Evolutionary conservation across 2,329 filamentous ascomycete genomes (phyloP), one percentile per base, ranked within the genome.

Genomic region (Cercospora sp.): DNA sequence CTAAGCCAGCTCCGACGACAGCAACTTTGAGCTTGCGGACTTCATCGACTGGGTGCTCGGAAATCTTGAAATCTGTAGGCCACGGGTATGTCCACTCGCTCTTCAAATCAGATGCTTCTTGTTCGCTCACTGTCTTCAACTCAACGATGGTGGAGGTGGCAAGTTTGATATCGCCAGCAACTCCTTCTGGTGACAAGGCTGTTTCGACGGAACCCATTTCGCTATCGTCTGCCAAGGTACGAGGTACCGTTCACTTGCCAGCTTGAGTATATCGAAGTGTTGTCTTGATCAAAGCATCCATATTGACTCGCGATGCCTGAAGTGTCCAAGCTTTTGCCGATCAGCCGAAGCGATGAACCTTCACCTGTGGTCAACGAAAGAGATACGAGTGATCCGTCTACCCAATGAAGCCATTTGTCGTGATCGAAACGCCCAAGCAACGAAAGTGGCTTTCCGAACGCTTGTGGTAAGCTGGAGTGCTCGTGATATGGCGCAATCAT

Each of bases 1-100:
- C 78, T 0, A 91, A 78, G 0, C 89, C 89, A 8, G 87, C 89
- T 1, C 89, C 89, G 33, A 91, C 85, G 0, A 91, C 83, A 0
- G 84, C 86, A 1, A 90, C 74, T 63, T 75, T 75, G 30, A 77
- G 66, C 13, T 64, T 45, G 26, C 72, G 71, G 9, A 73, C 53
- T 13, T 77, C 71, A 62, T 77, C 75, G 36, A 77, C 73, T 10
- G 74, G 68, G 48, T 74, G 72, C 31, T 77, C 74, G 20, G 70
- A 67, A 20, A 77, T 66, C 58, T 74, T 71, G 69, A 77, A 76
- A 30, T 75, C 65, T 7, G 75, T 76, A 6, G 73, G 73, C 64
- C 73, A 71, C 23, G 75, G 75, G 16, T 65, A 65, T 5, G 31
- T 28, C 64, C 64, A 65, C 10, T 60, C 67, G 9, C 60, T 45